These are phyloP conservation scores for Pyronema domesticum DNA, from an alignment of 495 filamentous ascomycete genomes.

Conservation along the genomic window DNA sequence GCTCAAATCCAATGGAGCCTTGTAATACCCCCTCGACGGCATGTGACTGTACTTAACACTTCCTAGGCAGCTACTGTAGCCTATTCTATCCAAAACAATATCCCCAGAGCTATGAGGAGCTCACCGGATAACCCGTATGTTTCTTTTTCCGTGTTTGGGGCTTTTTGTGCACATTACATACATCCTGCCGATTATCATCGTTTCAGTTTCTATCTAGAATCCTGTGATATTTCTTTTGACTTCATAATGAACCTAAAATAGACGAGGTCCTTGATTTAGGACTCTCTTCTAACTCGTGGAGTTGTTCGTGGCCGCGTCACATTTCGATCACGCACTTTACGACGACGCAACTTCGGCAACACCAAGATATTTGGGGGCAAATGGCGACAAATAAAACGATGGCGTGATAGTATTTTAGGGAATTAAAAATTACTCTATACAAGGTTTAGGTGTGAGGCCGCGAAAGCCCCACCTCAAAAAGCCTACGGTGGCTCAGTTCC, in stretches of 20 bases:
- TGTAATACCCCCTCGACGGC: not conserved
- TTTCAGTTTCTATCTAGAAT: not conserved
- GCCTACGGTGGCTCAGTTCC: too few species aligned
- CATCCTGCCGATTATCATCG: not conserved
- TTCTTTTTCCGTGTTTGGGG: not conserved
- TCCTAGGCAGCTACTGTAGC: not conserved
- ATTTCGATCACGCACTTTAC: not conserved
- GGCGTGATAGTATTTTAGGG: not conserved
- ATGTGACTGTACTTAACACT: not conserved
- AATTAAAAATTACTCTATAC: too few species aligned
- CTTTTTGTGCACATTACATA: not conserved
- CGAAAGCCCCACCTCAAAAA: too few species aligned
- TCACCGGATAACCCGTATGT: not conserved
- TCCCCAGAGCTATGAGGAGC: not conserved
- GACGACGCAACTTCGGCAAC: not conserved
- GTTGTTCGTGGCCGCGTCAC: not conserved
- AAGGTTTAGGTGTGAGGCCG: too few species aligned
- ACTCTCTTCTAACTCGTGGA: not conserved
- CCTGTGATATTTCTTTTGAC: not conserved
- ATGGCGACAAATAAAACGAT: not conserved
- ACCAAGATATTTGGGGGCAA: not conserved
- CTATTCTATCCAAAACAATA: not conserved
- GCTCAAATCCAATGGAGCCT: not conserved
- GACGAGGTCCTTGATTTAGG: not conserved
- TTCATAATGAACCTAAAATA: not conserved